Evolutionary conservation across 305 asterid genomes (phyloP).

Genomic region (Fraxinus baroniana): DNA sequence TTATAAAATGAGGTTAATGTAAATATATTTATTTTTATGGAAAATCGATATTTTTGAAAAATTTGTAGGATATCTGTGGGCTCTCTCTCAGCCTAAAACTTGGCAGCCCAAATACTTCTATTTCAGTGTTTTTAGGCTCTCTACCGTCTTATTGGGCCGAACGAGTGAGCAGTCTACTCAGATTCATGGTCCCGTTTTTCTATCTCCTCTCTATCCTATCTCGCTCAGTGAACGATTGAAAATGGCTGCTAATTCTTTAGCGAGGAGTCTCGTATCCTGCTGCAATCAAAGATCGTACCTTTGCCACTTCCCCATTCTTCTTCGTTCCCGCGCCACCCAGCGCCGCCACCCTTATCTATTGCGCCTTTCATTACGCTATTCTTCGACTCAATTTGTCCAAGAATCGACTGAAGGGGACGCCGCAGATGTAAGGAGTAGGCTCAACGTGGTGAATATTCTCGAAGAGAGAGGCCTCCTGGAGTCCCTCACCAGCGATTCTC

Average conservation of each 20-base stretch:
- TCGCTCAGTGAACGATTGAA: background rate
- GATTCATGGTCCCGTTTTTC: background rate
- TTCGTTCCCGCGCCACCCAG: slow-evolving; percentile 17
- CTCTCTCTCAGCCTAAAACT: background rate
- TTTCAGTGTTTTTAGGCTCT: background rate
- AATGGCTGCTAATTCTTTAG: slow-evolving; percentile 1
- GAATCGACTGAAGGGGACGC: background rate
- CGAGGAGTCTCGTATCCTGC: background rate
- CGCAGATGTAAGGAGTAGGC: background rate
- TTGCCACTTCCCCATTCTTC: slow-evolving; percentile 19
- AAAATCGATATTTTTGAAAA: no score
- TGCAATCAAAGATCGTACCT: background rate
- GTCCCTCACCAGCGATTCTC: slow-evolving; percentile 61
- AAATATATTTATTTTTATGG: background rate
- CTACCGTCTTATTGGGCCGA: background rate
- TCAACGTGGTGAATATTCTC: slow-evolving; percentile 65
- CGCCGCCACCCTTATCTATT: slow-evolving; percentile 33
- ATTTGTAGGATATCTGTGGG: background rate
- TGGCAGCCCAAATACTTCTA: background rate
- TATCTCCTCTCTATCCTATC: background rate
- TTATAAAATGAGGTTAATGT: background rate
- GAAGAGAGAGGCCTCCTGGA: slow-evolving; percentile 78
- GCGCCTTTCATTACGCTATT: slow-evolving; percentile 1
- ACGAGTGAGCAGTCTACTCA: background rate
- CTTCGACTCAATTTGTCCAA: background rate